These are phyloP conservation scores for Fusarium agapanthi DNA, from an alignment of 2,329 filamentous ascomycete genomes.

Conservation along the genomic window DNA sequence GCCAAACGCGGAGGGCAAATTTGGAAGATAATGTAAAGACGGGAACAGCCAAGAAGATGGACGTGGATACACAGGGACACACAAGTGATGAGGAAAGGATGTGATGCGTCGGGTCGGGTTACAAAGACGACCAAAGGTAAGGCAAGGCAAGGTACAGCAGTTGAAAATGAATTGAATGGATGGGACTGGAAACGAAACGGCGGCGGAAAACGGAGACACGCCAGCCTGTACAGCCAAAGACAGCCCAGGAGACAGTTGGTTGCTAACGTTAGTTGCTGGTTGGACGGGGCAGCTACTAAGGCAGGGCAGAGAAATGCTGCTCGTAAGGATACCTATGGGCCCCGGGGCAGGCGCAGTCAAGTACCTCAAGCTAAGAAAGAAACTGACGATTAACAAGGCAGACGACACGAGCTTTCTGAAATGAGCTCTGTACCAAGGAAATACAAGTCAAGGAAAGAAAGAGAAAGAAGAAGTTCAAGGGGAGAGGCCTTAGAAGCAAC, in stretches of 20 bases:
- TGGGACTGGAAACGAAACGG: conserved; percentile 15
- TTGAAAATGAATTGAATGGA: conserved; percentile 21
- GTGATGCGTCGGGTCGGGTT: conserved; percentile 12
- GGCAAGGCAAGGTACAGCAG: neutral
- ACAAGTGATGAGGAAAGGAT: conserved; percentile 20
- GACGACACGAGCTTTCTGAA: conserved; percentile 3
- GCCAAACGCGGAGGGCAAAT: neutral
- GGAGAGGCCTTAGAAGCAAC: neutral
- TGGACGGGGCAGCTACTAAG: conserved; percentile 4
- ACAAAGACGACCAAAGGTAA: conserved; percentile 13
- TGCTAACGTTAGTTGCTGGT: conserved; percentile 3
- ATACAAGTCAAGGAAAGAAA: neutral
- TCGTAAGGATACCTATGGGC: neutral
- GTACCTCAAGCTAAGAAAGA: neutral
- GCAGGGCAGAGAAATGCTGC: conserved; percentile 4
- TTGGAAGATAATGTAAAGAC: conserved; percentile 8
- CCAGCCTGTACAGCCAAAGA: conserved; percentile 1
- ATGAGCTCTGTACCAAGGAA: neutral
- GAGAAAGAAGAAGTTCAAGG: neutral
- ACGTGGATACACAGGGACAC: conserved; percentile 6
- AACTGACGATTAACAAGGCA: neutral
- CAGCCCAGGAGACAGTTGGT: conserved; percentile 15
- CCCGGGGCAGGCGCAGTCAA: conserved; percentile 9
- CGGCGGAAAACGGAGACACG: conserved; percentile 29
- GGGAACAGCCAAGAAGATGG: conserved; percentile 25